These are phyloP conservation scores for Tricholoma furcatifolium DNA, from an alignment of 768 basidiomycete genomes.

Conservation along the genomic window DNA sequence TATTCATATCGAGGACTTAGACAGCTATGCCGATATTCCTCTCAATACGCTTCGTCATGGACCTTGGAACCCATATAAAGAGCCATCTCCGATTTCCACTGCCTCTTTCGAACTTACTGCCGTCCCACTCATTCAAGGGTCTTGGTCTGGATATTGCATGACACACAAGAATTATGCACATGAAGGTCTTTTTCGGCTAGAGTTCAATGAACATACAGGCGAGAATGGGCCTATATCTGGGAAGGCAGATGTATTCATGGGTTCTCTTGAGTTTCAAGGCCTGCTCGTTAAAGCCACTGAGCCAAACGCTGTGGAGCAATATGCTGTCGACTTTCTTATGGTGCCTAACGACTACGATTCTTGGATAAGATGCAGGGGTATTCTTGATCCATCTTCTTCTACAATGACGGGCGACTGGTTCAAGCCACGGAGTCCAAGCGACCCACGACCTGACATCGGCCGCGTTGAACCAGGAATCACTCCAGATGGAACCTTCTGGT, in stretches of 20 bases:
- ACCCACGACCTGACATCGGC: too few relatives aligned
- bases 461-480: too few relatives aligned
- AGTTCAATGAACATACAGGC: neutral
- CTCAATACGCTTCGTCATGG: neutral
- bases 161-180: neutral
- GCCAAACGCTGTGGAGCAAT: too few relatives aligned
- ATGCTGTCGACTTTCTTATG: too few relatives aligned
- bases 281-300: too few relatives aligned
- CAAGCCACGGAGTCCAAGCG: too few relatives aligned
- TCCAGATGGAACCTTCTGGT: too few relatives aligned
- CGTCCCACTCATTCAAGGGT: neutral
- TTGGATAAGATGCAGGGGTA: too few relatives aligned
- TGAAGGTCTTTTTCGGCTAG: neutral
- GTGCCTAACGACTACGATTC: neutral
- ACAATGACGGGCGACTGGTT: too few relatives aligned
- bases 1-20: neutral
- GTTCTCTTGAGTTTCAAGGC: neutral
- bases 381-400: too few relatives aligned
- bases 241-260: neutral
- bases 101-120: neutral
- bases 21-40: neutral
- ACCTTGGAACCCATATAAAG: neutral
- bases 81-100: neutral
- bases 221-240: neutral
- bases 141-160: slow-evolving; percentile 4